These are phyloP conservation scores for Crotalaria pallida DNA, from an alignment of 306 rosid genomes.

Conservation along the genomic window DNA sequence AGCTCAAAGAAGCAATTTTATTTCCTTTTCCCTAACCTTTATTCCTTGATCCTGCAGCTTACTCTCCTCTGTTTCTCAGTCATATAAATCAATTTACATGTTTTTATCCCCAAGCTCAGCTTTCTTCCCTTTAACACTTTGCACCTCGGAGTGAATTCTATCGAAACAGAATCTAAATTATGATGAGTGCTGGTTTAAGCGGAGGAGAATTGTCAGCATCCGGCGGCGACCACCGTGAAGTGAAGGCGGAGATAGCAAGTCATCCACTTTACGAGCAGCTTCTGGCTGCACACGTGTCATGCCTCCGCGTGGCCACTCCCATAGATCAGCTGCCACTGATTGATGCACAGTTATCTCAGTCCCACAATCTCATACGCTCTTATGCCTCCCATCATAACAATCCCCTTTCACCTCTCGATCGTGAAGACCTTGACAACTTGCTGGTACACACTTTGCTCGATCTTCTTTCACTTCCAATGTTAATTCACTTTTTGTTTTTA, in stretches of 20 bases:
- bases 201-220: neutral
- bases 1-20: too few species aligned
- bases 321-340: constrained; percentile 88
- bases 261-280: constrained; percentile 89
- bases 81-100: too few species aligned
- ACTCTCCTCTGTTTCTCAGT: too few species aligned
- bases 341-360: constrained; percentile 85
- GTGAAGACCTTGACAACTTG: constrained; percentile 87
- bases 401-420: constrained; percentile 66
- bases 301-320: constrained; percentile 94
- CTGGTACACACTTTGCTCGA: constrained; percentile 21
- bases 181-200: neutral
- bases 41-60: too few species aligned
- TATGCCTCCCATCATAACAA: constrained; percentile 57
- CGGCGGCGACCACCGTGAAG: constrained; percentile 42
- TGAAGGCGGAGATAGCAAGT: constrained; percentile 82
- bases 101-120: too few species aligned
- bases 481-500: too few species aligned
- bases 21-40: too few species aligned
- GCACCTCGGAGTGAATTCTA: too few species aligned
- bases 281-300: constrained; percentile 74
- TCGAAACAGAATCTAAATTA: too few species aligned
- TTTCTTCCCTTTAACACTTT: too few species aligned
- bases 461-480: neutral
- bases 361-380: constrained; percentile 72